Evolutionary conservation across 2,329 filamentous ascomycete genomes (phyloP).

Genomic region (Hortaea werneckii): DNA sequence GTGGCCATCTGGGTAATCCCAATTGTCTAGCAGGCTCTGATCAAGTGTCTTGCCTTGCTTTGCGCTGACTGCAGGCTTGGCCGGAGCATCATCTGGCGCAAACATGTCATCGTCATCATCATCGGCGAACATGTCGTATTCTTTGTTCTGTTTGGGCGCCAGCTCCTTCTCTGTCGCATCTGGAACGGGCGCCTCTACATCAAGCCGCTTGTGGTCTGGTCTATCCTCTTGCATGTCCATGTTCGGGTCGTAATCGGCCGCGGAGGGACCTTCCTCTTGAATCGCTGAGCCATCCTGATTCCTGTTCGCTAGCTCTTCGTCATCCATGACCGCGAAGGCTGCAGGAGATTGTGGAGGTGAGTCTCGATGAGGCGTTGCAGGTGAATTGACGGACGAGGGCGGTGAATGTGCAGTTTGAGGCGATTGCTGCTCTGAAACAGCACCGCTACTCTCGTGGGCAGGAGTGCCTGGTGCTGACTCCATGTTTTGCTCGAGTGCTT

Average conservation of each 20-base stretch:
- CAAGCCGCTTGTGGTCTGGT: conserved; percentile 20
- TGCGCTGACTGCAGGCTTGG: conserved; percentile 37
- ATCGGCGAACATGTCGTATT: conserved; percentile 55
- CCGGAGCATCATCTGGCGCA: conserved; percentile 46
- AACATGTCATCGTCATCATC: conserved; percentile 80
- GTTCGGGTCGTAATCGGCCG: conserved; percentile 84
- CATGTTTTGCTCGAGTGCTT: conserved; percentile 51
- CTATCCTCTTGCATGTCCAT: conserved; percentile 75
- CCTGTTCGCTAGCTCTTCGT: conserved; percentile 29
- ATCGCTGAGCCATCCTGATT: conserved; percentile 18
- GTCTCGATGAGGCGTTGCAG: conserved; percentile 23
- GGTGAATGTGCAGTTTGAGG: conserved; percentile 9
- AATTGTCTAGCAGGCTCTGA: conserved; percentile 77
- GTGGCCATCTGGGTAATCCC: conserved; percentile 89
- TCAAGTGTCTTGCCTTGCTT: conserved; percentile 49
- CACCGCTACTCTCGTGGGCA: conserved; percentile 15
- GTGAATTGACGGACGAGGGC: conserved; percentile 22
- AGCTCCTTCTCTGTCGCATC: background rate
- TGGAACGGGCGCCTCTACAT: conserved; percentile 4
- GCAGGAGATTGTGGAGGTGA: conserved; percentile 30
- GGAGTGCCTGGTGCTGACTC: conserved; percentile 28
- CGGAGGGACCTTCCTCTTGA: conserved; percentile 67
- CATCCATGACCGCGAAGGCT: conserved; percentile 31
- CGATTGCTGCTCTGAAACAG: conserved; percentile 14
- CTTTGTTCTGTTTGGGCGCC: conserved; percentile 34